Evolutionary conservation across 495 filamentous ascomycete species (phyloP).

Genomic region (Neurospora sp.): DNA sequence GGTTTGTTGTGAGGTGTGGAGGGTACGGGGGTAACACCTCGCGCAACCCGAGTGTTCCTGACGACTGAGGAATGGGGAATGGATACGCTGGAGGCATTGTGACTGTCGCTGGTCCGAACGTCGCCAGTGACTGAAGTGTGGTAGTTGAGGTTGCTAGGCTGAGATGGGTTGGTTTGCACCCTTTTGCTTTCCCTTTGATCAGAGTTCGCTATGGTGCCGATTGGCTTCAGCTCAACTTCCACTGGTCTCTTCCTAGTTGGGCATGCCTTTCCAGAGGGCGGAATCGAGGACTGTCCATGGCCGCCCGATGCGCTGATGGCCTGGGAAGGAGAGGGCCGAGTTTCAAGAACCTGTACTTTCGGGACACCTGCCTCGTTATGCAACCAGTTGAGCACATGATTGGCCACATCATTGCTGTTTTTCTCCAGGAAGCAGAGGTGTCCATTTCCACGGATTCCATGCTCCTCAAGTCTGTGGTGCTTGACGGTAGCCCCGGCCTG

Average conservation of each 20-base stretch:
- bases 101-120: not conserved
- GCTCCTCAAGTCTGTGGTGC: conserved; percentile 34
- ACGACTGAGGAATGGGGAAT: not conserved
- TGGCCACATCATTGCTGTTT: conserved; percentile 44
- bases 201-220: not conserved
- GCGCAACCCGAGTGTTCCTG: not conserved
- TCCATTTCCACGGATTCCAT: conserved; percentile 45
- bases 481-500: conserved; percentile 44
- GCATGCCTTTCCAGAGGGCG: not conserved
- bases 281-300: not conserved
- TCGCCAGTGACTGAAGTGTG: not conserved
- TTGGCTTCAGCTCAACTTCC: not conserved
- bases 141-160: not conserved
- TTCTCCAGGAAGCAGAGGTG: conserved; percentile 52
- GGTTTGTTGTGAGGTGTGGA: not conserved
- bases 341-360: not conserved
- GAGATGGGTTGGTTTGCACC: not conserved
- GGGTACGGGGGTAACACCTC: not conserved
- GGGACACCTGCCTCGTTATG: not conserved
- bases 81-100: not conserved
- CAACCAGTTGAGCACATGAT: conserved; percentile 14
- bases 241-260: not conserved
- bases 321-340: not conserved
- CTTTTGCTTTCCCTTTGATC: not conserved
- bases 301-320: not conserved